Evolutionary conservation across 305 asterid species (phyloP).

Genomic region (Nicotiana rustica): DNA sequence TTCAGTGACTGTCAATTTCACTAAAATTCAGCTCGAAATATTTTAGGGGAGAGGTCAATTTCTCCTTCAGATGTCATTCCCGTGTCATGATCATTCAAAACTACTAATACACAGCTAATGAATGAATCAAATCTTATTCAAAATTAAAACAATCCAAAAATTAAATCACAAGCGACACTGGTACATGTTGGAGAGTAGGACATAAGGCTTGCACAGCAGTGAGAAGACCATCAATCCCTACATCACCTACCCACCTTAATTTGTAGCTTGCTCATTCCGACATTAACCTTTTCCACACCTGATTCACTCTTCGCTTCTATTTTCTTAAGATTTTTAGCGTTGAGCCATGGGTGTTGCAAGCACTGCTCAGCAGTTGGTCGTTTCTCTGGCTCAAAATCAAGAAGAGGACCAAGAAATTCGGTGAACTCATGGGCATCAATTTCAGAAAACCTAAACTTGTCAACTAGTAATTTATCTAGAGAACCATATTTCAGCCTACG

Average conservation of each 20-base stretch:
- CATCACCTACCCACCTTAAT: conserved; percentile 65
- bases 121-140: conserved; percentile 49
- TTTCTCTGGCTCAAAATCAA: conserved; percentile 86
- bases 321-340: conserved; percentile 38
- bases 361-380: conserved; percentile 93
- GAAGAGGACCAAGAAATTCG: conserved; percentile 73
- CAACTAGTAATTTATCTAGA: conserved; percentile 74
- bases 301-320: conserved; percentile 56
- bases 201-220: conserved; percentile 21
- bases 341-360: conserved; percentile 87
- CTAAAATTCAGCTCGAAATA: conserved; percentile 35
- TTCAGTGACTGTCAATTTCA: conserved; percentile 35
- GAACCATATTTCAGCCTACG: conserved; percentile 76
- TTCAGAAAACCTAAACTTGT: conserved; percentile 65
- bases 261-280: conserved; percentile 62
- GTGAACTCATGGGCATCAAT: conserved; percentile 73
- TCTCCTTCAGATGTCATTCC: conserved; percentile 47
- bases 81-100: conserved; percentile 48
- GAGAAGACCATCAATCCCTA: conserved; percentile 36
- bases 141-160: conserved; percentile 41
- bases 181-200: conserved; percentile 45
- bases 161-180: conserved; percentile 48
- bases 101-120: conserved; percentile 50
- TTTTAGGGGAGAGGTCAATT: conserved; percentile 39
- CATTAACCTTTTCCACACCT: conserved; percentile 57